Conservation (phyloP, 164 flowering plant species). For the Sedum album region DNA sequence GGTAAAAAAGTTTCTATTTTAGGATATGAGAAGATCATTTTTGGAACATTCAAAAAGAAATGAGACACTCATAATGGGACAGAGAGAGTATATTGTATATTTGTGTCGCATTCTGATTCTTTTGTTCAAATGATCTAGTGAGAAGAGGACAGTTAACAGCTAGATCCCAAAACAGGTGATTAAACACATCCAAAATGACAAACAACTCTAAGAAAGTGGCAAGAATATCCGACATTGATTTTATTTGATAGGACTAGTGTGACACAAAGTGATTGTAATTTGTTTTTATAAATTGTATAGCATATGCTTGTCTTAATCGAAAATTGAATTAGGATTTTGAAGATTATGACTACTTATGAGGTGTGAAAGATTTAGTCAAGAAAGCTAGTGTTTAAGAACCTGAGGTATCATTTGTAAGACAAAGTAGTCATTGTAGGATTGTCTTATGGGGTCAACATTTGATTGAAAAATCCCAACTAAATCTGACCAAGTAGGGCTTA, state of each 20-base stretch:
- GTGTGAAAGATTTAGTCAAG: too few relatives aligned
- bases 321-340: too few relatives aligned
- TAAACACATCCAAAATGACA: neutral
- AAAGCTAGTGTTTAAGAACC: too few relatives aligned
- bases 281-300: too few relatives aligned
- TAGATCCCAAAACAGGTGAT: neutral
- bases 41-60: too few relatives aligned
- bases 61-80: too few relatives aligned
- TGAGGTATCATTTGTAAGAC: too few relatives aligned
- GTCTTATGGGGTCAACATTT: neutral
- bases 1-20: too few relatives aligned
- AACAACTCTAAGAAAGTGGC: constrained; percentile 1
- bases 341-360: too few relatives aligned
- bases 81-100: neutral
- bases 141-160: neutral
- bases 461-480: neutral
- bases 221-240: constrained; percentile 2
- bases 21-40: too few relatives aligned
- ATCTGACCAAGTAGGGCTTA: constrained; percentile 1
- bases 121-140: neutral
- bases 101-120: neutral
- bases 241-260: neutral
- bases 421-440: too few relatives aligned
- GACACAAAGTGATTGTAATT: neutral
- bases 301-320: too few relatives aligned